Conservation (phyloP, 768 basidiomycete species). For the Rhizopogon vesiculosus region DNA sequence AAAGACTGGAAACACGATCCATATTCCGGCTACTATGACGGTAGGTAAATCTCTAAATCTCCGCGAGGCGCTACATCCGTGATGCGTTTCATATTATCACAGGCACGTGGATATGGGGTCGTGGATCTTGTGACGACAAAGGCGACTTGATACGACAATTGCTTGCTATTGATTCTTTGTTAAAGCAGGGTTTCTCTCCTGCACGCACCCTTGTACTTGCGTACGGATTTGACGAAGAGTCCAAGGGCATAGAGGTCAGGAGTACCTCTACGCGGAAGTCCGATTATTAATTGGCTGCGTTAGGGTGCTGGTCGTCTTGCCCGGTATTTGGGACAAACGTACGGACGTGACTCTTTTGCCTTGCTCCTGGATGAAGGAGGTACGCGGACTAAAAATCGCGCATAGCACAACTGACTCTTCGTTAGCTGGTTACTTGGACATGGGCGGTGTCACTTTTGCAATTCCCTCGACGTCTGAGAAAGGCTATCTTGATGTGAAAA, state of each 20-base stretch:
- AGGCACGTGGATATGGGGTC: constrained; percentile 69
- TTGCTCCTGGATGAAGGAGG: constrained; percentile 85
- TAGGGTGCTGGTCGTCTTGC: constrained; percentile 51
- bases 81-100: background rate
- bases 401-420: background rate
- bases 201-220: constrained; percentile 36
- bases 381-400: constrained; percentile 19
- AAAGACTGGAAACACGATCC: constrained; percentile 55
- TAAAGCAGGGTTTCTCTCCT: constrained; percentile 42
- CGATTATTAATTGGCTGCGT: background rate
- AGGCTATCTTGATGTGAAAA: constrained; percentile 56
- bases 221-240: constrained; percentile 52
- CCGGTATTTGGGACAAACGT: constrained; percentile 44
- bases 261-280: background rate
- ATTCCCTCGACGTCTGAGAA: constrained; percentile 65
- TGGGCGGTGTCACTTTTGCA: constrained; percentile 36
- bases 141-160: constrained; percentile 50
- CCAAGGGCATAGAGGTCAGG: constrained; percentile 40
- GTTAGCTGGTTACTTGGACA: background rate
- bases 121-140: constrained; percentile 75
- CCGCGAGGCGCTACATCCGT: background rate
- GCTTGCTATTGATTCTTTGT: constrained; percentile 44
- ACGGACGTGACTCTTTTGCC: constrained; percentile 66
- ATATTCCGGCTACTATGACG: constrained; percentile 55
- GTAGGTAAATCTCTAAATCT: constrained; percentile 15